Conservation (phyloP, 306 rosid genomes). For the Trichosanthes cucumerina region DNA sequence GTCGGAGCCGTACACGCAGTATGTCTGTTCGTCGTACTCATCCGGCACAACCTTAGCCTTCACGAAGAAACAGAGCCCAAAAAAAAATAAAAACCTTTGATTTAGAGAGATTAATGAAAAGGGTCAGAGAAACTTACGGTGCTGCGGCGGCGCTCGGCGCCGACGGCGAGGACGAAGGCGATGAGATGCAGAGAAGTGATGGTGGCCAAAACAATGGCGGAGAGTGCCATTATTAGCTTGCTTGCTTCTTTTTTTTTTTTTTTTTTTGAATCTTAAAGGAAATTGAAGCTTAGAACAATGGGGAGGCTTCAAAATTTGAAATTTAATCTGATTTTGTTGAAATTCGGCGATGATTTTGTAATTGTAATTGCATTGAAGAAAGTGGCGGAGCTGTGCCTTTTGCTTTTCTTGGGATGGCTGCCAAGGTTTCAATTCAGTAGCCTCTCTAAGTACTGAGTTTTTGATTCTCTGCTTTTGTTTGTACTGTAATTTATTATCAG, state of each 20-base stretch:
- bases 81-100: not conserved
- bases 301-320: not conserved
- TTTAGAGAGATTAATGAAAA: not conserved
- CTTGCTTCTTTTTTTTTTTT: no score
- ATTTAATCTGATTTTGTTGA: not conserved
- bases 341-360: not conserved
- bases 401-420: slow-evolving; percentile 8
- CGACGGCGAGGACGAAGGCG: slow-evolving; percentile 78
- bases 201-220: slow-evolving; percentile 40
- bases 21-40: slow-evolving; percentile 58
- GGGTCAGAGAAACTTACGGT: slow-evolving; percentile 19
- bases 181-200: slow-evolving; percentile 63
- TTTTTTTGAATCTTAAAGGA: not conserved
- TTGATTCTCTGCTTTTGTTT: not conserved
- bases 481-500: not conserved
- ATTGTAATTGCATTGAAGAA: not conserved
- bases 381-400: not conserved
- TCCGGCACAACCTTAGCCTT: slow-evolving; percentile 63
- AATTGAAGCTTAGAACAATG: not conserved
- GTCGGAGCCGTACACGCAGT: slow-evolving; percentile 64
- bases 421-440: not conserved
- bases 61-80: not conserved
- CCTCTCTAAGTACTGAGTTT: not conserved
- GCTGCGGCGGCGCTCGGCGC: slow-evolving; percentile 91
- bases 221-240: slow-evolving; percentile 51